Evolutionary conservation across 2,329 filamentous ascomycete species (phyloP).

Genomic region (Tolypocladium nubicola): DNA sequence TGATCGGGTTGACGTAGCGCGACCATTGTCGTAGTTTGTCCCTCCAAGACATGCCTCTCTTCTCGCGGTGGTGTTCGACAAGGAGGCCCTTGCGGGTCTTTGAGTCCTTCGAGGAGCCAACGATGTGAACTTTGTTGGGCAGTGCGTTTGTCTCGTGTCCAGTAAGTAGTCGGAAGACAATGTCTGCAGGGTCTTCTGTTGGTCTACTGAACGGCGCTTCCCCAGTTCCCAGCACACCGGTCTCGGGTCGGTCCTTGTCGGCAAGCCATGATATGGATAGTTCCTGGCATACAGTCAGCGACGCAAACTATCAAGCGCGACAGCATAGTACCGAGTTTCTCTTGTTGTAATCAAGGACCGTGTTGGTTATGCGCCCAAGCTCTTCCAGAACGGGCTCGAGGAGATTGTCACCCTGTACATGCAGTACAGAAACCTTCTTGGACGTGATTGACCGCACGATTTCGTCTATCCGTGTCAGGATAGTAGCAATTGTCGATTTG

Average conservation of each 20-base stretch:
- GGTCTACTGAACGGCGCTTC: conserved; percentile 2
- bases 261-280: conserved; percentile 33
- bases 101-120: conserved; percentile 5
- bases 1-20: conserved; percentile 14
- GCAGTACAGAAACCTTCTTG: conserved; percentile 13
- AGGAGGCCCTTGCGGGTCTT: conserved; percentile 5
- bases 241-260: conserved; percentile 5
- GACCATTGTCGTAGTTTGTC: conserved; percentile 21
- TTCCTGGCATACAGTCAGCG: conserved; percentile 8
- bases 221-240: not conserved
- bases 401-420: conserved; percentile 9
- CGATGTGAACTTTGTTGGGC: conserved; percentile 8
- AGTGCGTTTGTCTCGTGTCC: conserved; percentile 7
- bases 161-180: conserved; percentile 34
- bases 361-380: conserved; percentile 22
- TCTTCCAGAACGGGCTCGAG: conserved; percentile 13
- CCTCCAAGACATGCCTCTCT: conserved; percentile 22
- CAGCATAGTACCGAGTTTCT: conserved; percentile 9
- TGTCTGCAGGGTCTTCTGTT: conserved; percentile 30
- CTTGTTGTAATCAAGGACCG: conserved; percentile 13
- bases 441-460: conserved; percentile 15
- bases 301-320: too few relatives aligned
- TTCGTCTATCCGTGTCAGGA: conserved; percentile 25
- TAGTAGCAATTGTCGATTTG: conserved; percentile 16
- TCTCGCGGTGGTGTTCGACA: conserved; percentile 17